These are phyloP conservation scores for Cryptococcus floricola DNA, from an alignment of 1,284 basidiomycete genomes.

Conservation along the genomic window DNA sequence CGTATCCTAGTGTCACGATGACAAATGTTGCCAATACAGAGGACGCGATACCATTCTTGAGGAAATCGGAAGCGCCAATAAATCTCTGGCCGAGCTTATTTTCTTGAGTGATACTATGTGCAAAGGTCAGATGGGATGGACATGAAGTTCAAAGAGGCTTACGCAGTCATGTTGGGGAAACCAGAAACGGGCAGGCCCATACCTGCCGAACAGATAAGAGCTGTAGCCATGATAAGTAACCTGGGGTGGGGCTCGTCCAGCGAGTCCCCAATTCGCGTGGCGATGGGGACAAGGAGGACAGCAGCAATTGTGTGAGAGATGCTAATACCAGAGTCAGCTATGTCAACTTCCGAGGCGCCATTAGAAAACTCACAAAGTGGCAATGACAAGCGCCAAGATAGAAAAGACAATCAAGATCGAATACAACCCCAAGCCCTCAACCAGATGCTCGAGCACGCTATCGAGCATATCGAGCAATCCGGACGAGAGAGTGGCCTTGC, in stretches of 20 bases:
- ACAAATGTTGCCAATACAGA: conserved; percentile 80
- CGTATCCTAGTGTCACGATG: conserved; percentile 74
- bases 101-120: conserved; percentile 77
- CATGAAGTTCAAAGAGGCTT: conserved; percentile 45
- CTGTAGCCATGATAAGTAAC: conserved; percentile 82
- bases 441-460: conserved; percentile 61
- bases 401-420: conserved; percentile 81
- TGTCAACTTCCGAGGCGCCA: neutral
- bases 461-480: conserved; percentile 81
- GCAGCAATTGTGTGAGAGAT: conserved; percentile 97
- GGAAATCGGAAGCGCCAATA: conserved; percentile 79
- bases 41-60: conserved; percentile 89
- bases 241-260: conserved; percentile 67
- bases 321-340: conserved; percentile 14
- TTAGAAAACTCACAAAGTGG: conserved; percentile 45
- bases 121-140: neutral
- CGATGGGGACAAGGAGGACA: conserved; percentile 92
- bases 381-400: conserved; percentile 74
- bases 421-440: conserved; percentile 71
- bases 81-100: conserved; percentile 90
- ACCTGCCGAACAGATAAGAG: conserved; percentile 85
- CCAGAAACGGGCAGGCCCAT: conserved; percentile 99
- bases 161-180: conserved; percentile 96
- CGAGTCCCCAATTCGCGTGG: conserved; percentile 77
- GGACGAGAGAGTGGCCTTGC: conserved; percentile 87